Base-by-base conservation (phyloP, 768 basidiomycete genomes). In the Suillus discolor region DNA sequence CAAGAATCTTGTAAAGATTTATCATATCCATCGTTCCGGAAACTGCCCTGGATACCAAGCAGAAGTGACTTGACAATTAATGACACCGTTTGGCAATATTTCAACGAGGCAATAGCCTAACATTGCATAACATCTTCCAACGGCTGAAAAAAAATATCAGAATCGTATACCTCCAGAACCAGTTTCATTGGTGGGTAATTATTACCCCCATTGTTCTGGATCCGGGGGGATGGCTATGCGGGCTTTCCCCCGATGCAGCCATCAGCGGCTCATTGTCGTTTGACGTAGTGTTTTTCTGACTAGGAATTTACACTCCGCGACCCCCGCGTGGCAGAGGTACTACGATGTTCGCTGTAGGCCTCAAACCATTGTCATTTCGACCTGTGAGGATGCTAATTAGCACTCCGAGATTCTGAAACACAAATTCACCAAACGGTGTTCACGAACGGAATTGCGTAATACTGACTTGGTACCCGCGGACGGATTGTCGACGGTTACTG, bases 291-390 rank as follows among this genome's bases (percentile, higher is more conserved):
- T 9, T 28, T 60, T 60, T 39, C 16, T 28, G 28, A 41, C 25
- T 18, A 28, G 25, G 25, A 53, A 53, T 76, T 73, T 53, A 39
- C 74, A 76, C 76, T 76, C 75, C 75, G 75, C 75, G 75, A 77
- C 63, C 53, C 41, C 67, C 60, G 76, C 70, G 76, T 74, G 74
- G 65, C 74, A 41, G 41, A 51, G 36, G 9, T 13, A 28, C 6
- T 13, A 28, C 6, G 2, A 61, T 12, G 9, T 59, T 55, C 51
- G 47, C 47, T 59, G 62, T 41, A 6, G 36, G 16, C 34, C 23
- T 39, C 8, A 13, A 13, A 38, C 60, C 6, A 41, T 59, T 38
- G 20, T 4, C 7, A 28, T 38, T 15, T 15, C 12, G 16, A 13
- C 38, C 38, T 59, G 38, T 42, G 6, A 28, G 18, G 23, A 59